These are phyloP conservation scores for Rhododendron kiyosumense DNA, from an alignment of 148 eudicot genomes.

Conservation along the genomic window DNA sequence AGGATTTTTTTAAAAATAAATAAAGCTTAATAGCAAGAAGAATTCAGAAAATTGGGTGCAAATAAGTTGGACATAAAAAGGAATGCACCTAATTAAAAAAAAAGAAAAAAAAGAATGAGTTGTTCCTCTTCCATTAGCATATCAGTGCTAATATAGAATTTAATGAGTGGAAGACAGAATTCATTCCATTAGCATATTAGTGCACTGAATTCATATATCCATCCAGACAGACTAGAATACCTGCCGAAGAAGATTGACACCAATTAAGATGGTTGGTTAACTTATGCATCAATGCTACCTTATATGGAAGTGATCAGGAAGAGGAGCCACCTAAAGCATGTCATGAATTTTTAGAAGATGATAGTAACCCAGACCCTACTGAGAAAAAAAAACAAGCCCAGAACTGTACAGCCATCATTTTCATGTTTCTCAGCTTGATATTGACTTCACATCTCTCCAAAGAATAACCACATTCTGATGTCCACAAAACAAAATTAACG, in stretches of 20 bases:
- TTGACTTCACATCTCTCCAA: not conserved
- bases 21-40: not conserved
- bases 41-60: not conserved
- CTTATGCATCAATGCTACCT: not conserved
- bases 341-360: not conserved
- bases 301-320: not conserved
- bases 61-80: not conserved
- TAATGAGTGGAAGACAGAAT: not conserved
- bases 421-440: not conserved
- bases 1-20: too few relatives aligned
- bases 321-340: not conserved
- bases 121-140: not conserved
- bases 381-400: not conserved
- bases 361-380: not conserved
- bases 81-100: not conserved
- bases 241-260: conserved; percentile 27
- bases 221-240: conserved; percentile 88
- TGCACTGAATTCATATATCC: conserved; percentile 68
- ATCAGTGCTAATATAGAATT: not conserved
- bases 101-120: not conserved
- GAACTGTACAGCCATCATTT: not conserved
- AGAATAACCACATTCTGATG: not conserved
- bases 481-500: not conserved
- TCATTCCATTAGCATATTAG: too few relatives aligned
- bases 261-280: not conserved